Evolutionary conservation across 331 rosid species (phyloP).

Genomic region (Malus hybrid): DNA sequence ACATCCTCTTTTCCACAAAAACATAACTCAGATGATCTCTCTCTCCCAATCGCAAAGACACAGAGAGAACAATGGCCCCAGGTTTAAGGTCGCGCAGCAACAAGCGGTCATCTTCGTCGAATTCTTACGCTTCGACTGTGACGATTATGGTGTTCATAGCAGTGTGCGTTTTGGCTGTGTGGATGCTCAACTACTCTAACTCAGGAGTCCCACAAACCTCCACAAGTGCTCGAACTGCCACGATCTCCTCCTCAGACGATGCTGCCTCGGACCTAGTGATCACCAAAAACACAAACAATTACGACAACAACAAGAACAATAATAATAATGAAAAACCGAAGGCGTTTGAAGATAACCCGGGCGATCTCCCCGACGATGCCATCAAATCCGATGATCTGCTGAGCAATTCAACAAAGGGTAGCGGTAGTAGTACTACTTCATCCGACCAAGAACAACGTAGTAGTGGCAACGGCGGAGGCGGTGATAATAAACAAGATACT

Average conservation of each 20-base stretch:
- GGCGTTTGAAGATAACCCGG: conserved; percentile 55
- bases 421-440: not conserved
- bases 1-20: conserved; percentile 9
- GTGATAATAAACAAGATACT: not conserved
- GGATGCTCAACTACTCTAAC: conserved; percentile 54
- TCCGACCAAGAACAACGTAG: too few relatives aligned
- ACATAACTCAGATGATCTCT: not conserved
- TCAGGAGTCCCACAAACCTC: conserved; percentile 11
- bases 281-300: not conserved
- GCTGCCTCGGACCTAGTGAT: not conserved
- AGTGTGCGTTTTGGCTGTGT: conserved; percentile 58
- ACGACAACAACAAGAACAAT: not conserved
- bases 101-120: conserved; percentile 39
- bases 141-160: conserved; percentile 46
- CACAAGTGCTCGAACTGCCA: not conserved
- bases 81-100: conserved; percentile 43
- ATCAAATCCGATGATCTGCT: conserved; percentile 41
- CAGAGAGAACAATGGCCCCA: conserved; percentile 34
- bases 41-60: not conserved
- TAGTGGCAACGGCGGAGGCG: not conserved
- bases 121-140: conserved; percentile 54
- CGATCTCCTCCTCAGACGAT: conserved; percentile 16
- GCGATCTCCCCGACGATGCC: conserved; percentile 74
- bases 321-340: conserved; percentile 3
- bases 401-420: conserved; percentile 1